phyloP scores from a whole-genome alignment of 352 stramenopile species.

The Halophytophthora batemanensis region DNA sequence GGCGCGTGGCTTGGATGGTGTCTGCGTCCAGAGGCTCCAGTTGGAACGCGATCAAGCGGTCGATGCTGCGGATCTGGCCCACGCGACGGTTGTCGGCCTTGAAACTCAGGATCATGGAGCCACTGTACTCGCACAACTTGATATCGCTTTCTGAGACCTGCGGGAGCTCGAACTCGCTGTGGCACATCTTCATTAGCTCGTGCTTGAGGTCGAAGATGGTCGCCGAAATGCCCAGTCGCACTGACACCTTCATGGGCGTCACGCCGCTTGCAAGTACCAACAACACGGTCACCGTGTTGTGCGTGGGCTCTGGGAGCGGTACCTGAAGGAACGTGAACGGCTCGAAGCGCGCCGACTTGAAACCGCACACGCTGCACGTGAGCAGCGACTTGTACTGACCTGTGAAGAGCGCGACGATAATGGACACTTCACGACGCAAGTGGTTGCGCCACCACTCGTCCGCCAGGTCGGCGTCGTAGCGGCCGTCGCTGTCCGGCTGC shows the following conservation, averaged over 20 bases:
- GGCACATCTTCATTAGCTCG: slow-evolving; percentile 76
- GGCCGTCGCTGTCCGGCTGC: slow-evolving; percentile 96
- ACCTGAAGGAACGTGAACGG: slow-evolving; percentile 91
- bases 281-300: slow-evolving; percentile 79
- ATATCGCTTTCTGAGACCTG: slow-evolving; percentile 71
- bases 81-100: slow-evolving; percentile 84
- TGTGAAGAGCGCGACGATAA: slow-evolving; percentile 99
- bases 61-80: slow-evolving; percentile 84
- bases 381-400: slow-evolving; percentile 98
- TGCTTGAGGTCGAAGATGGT: slow-evolving; percentile 88
- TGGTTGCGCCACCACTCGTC: slow-evolving; percentile 99
- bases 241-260: slow-evolving; percentile 76
- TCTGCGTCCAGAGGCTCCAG: slow-evolving; percentile 68
- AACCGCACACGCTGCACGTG: slow-evolving; percentile 95
- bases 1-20: slow-evolving; percentile 65
- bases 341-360: slow-evolving; percentile 93
- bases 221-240: slow-evolving; percentile 75
- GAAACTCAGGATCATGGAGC: slow-evolving; percentile 86
- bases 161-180: slow-evolving; percentile 64
- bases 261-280: slow-evolving; percentile 73
- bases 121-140: slow-evolving; percentile 84
- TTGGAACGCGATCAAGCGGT: slow-evolving; percentile 84
- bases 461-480: slow-evolving; percentile 96
- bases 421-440: slow-evolving; percentile 96
- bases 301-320: slow-evolving; percentile 82